These are phyloP conservation scores for Euphorbia celastroides DNA, from an alignment of 441 rosid genomes.

Conservation along the genomic window DNA sequence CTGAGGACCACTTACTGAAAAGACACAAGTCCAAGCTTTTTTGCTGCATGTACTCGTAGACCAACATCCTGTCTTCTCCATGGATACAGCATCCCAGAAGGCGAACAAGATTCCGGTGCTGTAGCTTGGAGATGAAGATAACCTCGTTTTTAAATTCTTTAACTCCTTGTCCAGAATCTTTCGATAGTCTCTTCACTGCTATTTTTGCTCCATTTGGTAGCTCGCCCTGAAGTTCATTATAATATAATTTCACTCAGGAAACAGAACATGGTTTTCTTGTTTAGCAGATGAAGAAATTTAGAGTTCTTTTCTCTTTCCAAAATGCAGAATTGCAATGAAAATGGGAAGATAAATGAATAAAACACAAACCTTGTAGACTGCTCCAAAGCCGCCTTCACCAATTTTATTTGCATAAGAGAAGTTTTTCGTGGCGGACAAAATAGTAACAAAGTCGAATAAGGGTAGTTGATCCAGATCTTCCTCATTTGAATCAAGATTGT, in stretches of 20 bases:
- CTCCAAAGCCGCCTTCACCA: constrained; percentile 21
- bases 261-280: neutral
- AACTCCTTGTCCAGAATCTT: constrained; percentile 20
- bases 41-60: constrained; percentile 42
- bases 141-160: constrained; percentile 37
- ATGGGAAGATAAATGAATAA: neutral
- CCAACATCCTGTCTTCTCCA: constrained; percentile 36
- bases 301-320: neutral
- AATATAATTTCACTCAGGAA: neutral
- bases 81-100: constrained; percentile 41
- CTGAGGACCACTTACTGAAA: constrained; percentile 29
- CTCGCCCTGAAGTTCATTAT: constrained; percentile 16
- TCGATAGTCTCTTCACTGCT: constrained; percentile 19
- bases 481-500: neutral
- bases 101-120: constrained; percentile 45
- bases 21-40: constrained; percentile 41
- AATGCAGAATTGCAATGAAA: neutral
- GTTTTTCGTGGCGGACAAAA: constrained; percentile 19
- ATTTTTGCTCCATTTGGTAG: constrained; percentile 9
- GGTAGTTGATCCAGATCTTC: constrained; percentile 16
- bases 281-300: neutral
- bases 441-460: neutral
- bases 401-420: constrained; percentile 14
- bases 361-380: constrained; percentile 15
- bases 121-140: constrained; percentile 39